phyloP scores from a whole-genome alignment of 2,329 filamentous ascomycete species.

The Pyricularia pennisetigena region DNA sequence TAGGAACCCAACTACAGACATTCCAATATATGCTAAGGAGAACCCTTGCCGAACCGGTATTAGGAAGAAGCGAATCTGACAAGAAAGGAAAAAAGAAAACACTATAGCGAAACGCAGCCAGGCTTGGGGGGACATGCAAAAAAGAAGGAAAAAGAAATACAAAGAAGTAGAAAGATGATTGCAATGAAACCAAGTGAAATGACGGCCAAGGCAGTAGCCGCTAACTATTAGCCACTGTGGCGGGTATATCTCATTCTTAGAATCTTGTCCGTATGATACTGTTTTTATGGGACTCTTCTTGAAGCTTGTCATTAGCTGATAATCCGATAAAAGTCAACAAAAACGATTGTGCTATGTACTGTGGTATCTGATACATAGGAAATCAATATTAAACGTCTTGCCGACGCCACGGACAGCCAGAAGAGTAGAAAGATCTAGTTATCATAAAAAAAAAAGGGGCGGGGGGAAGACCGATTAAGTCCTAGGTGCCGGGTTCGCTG shows the following conservation, averaged over 20 bases:
- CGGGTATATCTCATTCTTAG: not conserved
- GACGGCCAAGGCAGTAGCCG: not conserved
- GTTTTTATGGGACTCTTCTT: not conserved
- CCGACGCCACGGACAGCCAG: not conserved
- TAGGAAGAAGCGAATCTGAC: not conserved
- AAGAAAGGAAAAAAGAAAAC: not conserved
- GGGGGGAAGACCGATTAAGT: conserved; percentile 6
- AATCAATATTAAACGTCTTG: not conserved
- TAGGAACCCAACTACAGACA: not conserved
- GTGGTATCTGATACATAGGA: not conserved
- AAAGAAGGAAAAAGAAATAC: not conserved
- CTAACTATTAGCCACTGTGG: not conserved
- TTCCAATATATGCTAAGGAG: not conserved
- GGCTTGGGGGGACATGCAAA: not conserved
- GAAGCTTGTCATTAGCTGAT: not conserved
- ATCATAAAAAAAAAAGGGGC: conserved; percentile 6
- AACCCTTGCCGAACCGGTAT: not conserved
- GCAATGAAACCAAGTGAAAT: not conserved
- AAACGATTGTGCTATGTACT: not conserved
- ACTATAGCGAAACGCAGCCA: not conserved
- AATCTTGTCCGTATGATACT: not conserved
- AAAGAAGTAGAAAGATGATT: not conserved
- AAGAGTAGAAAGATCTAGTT: not conserved
- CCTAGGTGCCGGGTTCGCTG: conserved; percentile 12
- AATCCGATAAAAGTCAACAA: not conserved